Conservation (phyloP, 164 flowering plant species). For the Euptelea pleiosperma region DNA sequence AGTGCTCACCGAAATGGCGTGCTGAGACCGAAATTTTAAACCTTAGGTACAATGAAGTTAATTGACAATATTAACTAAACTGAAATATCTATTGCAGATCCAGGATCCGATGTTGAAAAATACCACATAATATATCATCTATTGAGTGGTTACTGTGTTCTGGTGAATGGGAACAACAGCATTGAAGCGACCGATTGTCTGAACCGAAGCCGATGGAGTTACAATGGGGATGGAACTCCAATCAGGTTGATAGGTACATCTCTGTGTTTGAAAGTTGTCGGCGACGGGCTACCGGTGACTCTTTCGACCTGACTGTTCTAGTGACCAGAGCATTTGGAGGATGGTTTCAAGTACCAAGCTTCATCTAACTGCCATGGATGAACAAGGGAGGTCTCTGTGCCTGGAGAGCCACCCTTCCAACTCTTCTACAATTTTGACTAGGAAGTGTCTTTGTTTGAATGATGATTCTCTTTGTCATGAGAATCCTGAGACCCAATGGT, state of each 20-base stretch:
- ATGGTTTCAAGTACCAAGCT: conserved; percentile 26
- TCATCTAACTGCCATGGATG: conserved; percentile 36
- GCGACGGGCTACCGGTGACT: conserved; percentile 25
- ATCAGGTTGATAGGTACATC: conserved; percentile 27
- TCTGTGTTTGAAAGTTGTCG: conserved; percentile 29
- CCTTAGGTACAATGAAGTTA: too few species aligned
- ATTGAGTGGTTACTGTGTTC: conserved; percentile 33
- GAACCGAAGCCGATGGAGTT: conserved; percentile 27
- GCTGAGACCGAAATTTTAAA: too few species aligned
- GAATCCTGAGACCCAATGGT: conserved; percentile 51
- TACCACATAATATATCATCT: conserved; percentile 39
- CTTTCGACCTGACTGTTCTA: conserved; percentile 34
- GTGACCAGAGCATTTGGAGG: conserved; percentile 31
- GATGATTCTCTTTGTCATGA: conserved; percentile 24
- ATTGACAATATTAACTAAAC: too few species aligned
- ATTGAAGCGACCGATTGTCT: conserved; percentile 22
- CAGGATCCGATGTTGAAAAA: not conserved
- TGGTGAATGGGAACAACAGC: conserved; percentile 1
- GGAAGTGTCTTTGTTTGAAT: conserved; percentile 30
- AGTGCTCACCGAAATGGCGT: too few species aligned
- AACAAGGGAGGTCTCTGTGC: conserved; percentile 31
- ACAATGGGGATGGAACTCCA: conserved; percentile 18
- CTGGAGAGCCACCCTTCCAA: conserved; percentile 24
- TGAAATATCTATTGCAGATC: too few species aligned
- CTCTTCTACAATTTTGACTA: conserved; percentile 27